These are phyloP conservation scores for Gynandropsis gynandra DNA, from an alignment of 345 rosid species.

Conservation along the genomic window DNA sequence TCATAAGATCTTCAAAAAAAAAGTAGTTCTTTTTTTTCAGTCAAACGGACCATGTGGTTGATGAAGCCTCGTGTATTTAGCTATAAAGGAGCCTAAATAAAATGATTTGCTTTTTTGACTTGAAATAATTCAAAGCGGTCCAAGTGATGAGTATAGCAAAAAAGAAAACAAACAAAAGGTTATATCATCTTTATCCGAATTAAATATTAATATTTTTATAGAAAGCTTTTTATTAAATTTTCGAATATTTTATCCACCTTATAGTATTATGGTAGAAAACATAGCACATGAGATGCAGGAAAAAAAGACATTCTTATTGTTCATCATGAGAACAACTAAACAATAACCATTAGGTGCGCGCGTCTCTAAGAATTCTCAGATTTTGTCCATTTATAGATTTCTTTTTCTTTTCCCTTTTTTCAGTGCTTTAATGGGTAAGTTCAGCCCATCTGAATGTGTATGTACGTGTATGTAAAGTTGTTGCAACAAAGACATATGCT, in stretches of 20 bases:
- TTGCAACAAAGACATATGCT: slow-evolving; percentile 27
- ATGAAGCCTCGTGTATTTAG: no score
- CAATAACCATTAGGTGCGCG: slow-evolving; percentile 16
- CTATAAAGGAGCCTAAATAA: no score
- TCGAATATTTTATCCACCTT: slow-evolving; percentile 1
- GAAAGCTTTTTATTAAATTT: not conserved
- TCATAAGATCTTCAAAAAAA: not conserved
- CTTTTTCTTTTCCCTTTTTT: slow-evolving; percentile 15
- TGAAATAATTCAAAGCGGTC: no score
- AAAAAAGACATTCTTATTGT: slow-evolving; percentile 17
- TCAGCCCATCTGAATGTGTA: slow-evolving; percentile 21
- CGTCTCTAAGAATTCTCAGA: slow-evolving; percentile 19
- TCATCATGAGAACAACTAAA: slow-evolving; percentile 24
- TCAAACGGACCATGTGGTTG: no score
- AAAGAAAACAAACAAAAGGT: no score
- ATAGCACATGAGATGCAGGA: slow-evolving; percentile 16
- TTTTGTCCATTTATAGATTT: slow-evolving; percentile 21
- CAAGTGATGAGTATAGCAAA: no score
- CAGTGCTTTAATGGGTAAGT: no score
- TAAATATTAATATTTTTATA: not conserved
- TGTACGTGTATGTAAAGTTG: slow-evolving; percentile 17
- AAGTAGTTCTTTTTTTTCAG: not conserved
- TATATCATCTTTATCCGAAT: not conserved
- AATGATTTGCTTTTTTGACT: no score
- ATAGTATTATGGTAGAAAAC: slow-evolving; percentile 12